Conservation (phyloP, 75 land plant species). For the Cupressus sempervirens region DNA sequence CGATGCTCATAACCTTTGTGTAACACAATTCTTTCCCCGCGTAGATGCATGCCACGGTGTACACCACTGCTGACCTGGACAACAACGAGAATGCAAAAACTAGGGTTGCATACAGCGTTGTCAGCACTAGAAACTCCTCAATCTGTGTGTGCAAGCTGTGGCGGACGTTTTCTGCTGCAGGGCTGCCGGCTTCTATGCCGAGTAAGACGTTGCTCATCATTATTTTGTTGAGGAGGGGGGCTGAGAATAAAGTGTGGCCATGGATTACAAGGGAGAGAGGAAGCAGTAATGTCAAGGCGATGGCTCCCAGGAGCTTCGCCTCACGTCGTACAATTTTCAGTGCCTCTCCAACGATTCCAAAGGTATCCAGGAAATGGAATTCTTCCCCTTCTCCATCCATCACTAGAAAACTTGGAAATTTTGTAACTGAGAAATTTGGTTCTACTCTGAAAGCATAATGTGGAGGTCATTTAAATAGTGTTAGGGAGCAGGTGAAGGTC, state of each 20-base stretch:
- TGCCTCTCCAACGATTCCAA: conserved; percentile 49
- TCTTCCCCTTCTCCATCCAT: conserved; percentile 65
- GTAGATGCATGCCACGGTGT: conserved; percentile 56
- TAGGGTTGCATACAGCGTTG: conserved; percentile 26
- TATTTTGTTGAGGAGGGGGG: conserved; percentile 32
- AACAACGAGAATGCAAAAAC: conserved; percentile 50
- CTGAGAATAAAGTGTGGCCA: conserved; percentile 34
- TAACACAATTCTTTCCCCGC: conserved; percentile 31
- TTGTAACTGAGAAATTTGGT: background rate
- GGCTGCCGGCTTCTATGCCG: conserved; percentile 7
- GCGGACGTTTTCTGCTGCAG: background rate
- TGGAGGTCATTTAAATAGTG: background rate
- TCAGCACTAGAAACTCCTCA: conserved; percentile 20
- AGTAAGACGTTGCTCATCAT: conserved; percentile 16
- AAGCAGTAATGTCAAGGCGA: conserved; percentile 47
- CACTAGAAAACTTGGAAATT: background rate
- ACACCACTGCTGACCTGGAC: conserved; percentile 62
- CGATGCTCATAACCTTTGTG: conserved; percentile 43
- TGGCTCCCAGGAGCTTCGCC: conserved; percentile 28
- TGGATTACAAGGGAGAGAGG: conserved; percentile 53
- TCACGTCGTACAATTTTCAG: conserved; percentile 35
- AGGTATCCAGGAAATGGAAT: conserved; percentile 46
- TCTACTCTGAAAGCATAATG: background rate
- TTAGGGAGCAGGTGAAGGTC: no score
- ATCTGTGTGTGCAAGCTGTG: conserved; percentile 21